Conservation (phyloP, 371 early-diverging fungal genomes). For the Rhizopus stolonifer region DNA sequence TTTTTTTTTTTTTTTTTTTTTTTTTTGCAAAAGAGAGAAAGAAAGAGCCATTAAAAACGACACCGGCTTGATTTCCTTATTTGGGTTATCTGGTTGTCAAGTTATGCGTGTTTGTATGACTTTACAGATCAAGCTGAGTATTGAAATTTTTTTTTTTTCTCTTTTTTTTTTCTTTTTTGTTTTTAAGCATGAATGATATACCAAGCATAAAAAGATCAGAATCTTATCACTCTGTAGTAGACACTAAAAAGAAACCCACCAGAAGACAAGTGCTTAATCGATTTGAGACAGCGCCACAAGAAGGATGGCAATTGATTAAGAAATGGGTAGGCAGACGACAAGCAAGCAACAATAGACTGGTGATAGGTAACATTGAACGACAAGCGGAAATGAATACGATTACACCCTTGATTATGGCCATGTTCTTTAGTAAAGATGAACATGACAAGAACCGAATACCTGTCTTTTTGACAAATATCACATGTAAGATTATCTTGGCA, state of each 20-base stretch:
- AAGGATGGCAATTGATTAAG: constrained; percentile 19
- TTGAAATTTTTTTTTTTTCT: neutral
- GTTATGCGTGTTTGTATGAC: neutral
- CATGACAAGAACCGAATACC: constrained; percentile 26
- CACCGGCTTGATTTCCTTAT: neutral
- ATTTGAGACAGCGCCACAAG: constrained; percentile 20
- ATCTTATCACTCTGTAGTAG: neutral
- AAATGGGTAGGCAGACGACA: constrained; percentile 16
- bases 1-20: no score
- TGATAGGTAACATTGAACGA: constrained; percentile 11
- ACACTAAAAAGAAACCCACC: neutral
- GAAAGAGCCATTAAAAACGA: no score
- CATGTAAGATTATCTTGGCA: constrained; percentile 17
- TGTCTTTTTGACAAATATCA: constrained; percentile 24
- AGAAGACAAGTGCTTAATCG: constrained; percentile 3
- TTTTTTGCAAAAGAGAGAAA: no score
- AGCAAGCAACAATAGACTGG: neutral
- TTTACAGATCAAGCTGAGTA: neutral
- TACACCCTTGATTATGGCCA: constrained; percentile 22
- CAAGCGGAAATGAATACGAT: constrained; percentile 27
- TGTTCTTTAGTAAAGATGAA: constrained; percentile 28
- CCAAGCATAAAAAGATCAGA: neutral
- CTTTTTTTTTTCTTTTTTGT: neutral
- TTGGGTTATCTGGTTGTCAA: no score
- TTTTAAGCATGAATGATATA: neutral